Percentiles rank a stretch among this genome's conserved stretches.
phyloP scores from a whole-genome alignment of 768 basidiomycete species.

The Agaricus subrufescens region DNA sequence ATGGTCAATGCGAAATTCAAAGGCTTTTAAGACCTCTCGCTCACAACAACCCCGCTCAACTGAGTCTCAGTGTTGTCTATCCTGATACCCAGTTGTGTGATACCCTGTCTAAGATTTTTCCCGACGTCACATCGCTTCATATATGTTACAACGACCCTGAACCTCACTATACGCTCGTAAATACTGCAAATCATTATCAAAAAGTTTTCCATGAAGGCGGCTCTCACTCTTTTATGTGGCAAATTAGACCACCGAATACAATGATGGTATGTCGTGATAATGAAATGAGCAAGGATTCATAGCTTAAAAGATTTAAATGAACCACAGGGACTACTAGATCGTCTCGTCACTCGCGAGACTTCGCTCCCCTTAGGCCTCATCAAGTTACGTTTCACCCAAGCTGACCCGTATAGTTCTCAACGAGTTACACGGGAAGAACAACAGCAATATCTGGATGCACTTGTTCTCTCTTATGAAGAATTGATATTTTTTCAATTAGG shows the following conservation, averaged over 20 bases:
- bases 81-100: conserved; percentile 2
- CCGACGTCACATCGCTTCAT: not conserved
- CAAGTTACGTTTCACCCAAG: conserved; percentile 3
- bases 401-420: conserved; percentile 5
- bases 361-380: not conserved
- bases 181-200: not conserved
- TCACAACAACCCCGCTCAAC: not conserved
- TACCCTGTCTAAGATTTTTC: not conserved
- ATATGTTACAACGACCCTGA: conserved; percentile 6
- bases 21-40: conserved; percentile 1
- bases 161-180: not conserved
- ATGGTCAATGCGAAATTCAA: not conserved
- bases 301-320: not conserved
- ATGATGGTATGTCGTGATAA: not conserved
- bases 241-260: not conserved
- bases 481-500: conserved; percentile 6
- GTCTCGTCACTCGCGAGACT: conserved; percentile 1
- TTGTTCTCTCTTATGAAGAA: not conserved
- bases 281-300: not conserved
- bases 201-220: not conserved
- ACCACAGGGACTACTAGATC: conserved; percentile 4
- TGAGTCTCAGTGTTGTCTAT: conserved; percentile 5
- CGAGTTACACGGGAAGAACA: conserved; percentile 4
- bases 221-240: not conserved
- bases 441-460: not conserved